Evolutionary conservation across 2,329 filamentous ascomycete species (phyloP).

Genomic region (Ascochyta clinopodiicola): DNA sequence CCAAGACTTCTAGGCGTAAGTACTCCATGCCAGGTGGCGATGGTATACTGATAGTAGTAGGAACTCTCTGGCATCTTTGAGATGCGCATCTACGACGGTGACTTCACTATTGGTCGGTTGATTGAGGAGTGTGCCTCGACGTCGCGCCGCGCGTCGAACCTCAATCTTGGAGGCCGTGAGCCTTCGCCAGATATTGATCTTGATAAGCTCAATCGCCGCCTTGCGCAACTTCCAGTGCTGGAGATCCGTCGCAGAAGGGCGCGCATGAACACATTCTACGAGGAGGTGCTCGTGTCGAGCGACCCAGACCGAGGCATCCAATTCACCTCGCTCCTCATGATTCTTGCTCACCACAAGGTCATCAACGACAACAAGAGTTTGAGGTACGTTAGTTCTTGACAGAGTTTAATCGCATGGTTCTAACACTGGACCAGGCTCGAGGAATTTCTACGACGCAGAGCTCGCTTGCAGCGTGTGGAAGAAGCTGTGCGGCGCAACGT

Average conservation of each 20-base stretch:
- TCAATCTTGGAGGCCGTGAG: slow-evolving; percentile 53
- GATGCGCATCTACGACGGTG: slow-evolving; percentile 93
- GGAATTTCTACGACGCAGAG: slow-evolving; percentile 89
- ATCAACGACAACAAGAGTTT: slow-evolving; percentile 98
- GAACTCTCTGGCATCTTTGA: slow-evolving; percentile 94
- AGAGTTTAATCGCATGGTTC: neutral
- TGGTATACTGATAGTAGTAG: slow-evolving; percentile 40
- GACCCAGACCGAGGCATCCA: slow-evolving; percentile 89
- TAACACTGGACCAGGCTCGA: slow-evolving; percentile 69
- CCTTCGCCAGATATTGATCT: slow-evolving; percentile 67
- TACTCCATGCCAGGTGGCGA: slow-evolving; percentile 5
- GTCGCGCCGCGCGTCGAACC: slow-evolving; percentile 56
- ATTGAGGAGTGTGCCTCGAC: slow-evolving; percentile 80
- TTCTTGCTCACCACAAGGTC: slow-evolving; percentile 96
- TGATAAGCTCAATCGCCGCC: slow-evolving; percentile 73
- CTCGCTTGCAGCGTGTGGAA: slow-evolving; percentile 89
- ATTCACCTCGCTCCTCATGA: slow-evolving; percentile 92
- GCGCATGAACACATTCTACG: slow-evolving; percentile 93
- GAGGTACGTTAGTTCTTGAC: slow-evolving; percentile 58
- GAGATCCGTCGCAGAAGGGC: slow-evolving; percentile 77
- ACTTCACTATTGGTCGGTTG: slow-evolving; percentile 85
- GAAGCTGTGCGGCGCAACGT: slow-evolving; percentile 90
- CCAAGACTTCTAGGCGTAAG: slow-evolving; percentile 81
- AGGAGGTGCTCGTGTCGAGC: slow-evolving; percentile 92
- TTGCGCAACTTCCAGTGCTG: slow-evolving; percentile 74